Evolutionary conservation across 768 basidiomycete species (phyloP).

Genomic region (Stropharia rugosoannulata): DNA sequence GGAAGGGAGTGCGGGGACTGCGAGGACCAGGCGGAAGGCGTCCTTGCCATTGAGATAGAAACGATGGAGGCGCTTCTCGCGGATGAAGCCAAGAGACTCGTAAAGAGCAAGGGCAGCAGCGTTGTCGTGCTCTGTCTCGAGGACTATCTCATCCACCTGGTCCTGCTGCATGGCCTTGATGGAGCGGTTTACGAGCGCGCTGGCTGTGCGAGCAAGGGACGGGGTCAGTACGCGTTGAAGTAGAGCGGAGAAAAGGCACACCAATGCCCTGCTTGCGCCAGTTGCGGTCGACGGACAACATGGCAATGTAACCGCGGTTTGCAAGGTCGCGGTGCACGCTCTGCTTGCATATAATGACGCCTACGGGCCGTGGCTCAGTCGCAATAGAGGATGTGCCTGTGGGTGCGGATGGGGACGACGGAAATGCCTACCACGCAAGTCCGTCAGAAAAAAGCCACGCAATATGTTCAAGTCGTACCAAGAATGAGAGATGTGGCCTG

Average conservation of each 20-base stretch:
- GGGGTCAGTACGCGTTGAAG: slow-evolving; percentile 39
- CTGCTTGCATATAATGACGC: slow-evolving; percentile 97
- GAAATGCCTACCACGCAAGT: not conserved
- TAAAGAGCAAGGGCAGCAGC: slow-evolving; percentile 84
- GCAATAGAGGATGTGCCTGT: no score
- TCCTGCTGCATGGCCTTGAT: slow-evolving; percentile 80
- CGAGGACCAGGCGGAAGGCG: slow-evolving; percentile 80
- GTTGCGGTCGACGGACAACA: slow-evolving; percentile 85
- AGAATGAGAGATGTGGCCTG: slow-evolving; percentile 89
- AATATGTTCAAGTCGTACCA: slow-evolving; percentile 31
- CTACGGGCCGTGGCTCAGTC: slow-evolving; percentile 58
- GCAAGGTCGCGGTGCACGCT: slow-evolving; percentile 74
- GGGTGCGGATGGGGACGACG: not conserved
- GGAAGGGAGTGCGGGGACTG: slow-evolving; percentile 36
- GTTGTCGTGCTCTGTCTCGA: slow-evolving; percentile 97
- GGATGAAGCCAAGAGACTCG: slow-evolving; percentile 90
- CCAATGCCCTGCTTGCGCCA: slow-evolving; percentile 93
- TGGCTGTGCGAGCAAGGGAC: slow-evolving; percentile 55
- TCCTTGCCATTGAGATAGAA: slow-evolving; percentile 99
- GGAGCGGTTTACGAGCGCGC: slow-evolving; percentile 78
- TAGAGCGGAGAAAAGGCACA: slow-evolving; percentile 44
- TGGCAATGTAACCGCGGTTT: slow-evolving; percentile 95
- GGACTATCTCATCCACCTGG: slow-evolving; percentile 89
- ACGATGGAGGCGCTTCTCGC: slow-evolving; percentile 90
- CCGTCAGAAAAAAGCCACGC: not conserved